A percentile compares a stretch with the other conserved stretches of the same genome.
Evolutionary conservation across 1,284 basidiomycete genomes (phyloP).

Genomic region (Sanghuangporus baumii): DNA sequence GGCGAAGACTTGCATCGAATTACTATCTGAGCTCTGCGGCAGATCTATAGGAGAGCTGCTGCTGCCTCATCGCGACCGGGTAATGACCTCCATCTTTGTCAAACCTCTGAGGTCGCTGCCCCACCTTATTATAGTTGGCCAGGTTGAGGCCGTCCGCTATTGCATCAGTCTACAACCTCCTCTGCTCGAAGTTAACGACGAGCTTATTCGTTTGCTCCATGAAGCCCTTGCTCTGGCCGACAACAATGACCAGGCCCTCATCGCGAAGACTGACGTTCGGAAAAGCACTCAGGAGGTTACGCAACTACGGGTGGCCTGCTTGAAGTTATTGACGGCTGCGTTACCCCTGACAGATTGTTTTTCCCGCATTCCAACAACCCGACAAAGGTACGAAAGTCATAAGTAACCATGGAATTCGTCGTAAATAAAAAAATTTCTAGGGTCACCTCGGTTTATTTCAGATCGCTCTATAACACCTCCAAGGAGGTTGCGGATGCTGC

Average conservation of each 20-base stretch:
- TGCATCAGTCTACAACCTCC: conserved; percentile 82
- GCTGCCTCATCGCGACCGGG: conserved; percentile 80
- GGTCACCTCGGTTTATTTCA: conserved; percentile 96
- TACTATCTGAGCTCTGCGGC: conserved; percentile 74
- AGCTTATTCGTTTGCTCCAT: conserved; percentile 87
- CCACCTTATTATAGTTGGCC: conserved; percentile 95
- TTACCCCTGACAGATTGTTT: conserved; percentile 95
- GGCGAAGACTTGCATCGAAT: conserved; percentile 77
- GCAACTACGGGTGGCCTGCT: conserved; percentile 92
- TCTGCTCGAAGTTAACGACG: conserved; percentile 86
- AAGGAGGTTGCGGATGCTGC: conserved; percentile 94
- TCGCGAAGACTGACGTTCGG: conserved; percentile 11
- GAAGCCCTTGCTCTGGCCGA: conserved; percentile 95
- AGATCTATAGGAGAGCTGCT: conserved; percentile 77
- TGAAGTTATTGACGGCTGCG: conserved; percentile 89
- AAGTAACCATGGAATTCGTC: conserved; percentile 10
- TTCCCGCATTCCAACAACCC: conserved; percentile 72
- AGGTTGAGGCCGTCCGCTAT: conserved; percentile 97
- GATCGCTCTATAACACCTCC: conserved; percentile 93
- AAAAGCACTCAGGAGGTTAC: conserved; percentile 49
- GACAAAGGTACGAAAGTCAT: conserved; percentile 60
- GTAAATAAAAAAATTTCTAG: conserved; percentile 39
- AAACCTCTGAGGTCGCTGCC: conserved; percentile 97
- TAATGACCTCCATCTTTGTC: conserved; percentile 88
- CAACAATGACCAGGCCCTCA: conserved; percentile 66